Evolutionary conservation across 2,329 filamentous ascomycete species (phyloP).

Genomic region (Moelleriella libera): DNA sequence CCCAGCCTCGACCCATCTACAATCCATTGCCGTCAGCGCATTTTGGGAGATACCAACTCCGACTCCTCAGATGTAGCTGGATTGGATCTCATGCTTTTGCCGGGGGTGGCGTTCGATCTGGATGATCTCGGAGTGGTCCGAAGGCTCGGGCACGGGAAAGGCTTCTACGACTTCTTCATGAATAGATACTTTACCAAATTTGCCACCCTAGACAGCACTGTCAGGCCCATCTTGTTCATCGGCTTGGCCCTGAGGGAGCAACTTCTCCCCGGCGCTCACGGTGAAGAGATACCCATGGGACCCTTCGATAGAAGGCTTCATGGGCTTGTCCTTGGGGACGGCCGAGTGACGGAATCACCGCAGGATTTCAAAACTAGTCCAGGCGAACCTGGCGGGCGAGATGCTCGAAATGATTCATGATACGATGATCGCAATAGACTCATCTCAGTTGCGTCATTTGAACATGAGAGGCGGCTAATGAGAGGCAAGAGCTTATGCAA

Average conservation of each 20-base stretch:
- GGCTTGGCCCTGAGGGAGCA: conserved; percentile 82
- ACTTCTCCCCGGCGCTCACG: conserved; percentile 45
- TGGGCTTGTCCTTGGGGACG: conserved; percentile 60
- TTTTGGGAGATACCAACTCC: conserved; percentile 48
- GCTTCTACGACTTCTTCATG: conserved; percentile 93
- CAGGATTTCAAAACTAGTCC: neutral
- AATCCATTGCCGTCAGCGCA: conserved; percentile 52
- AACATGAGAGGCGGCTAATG: too few species aligned
- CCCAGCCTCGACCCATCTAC: conserved; percentile 63
- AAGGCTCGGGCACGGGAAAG: conserved; percentile 84
- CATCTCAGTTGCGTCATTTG: too few species aligned
- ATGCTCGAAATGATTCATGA: neutral
- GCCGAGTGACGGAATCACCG: conserved; percentile 30
- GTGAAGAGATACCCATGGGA: conserved; percentile 57
- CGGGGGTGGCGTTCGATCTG: conserved; percentile 80
- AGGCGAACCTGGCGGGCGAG: neutral
- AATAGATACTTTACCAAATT: conserved; percentile 48
- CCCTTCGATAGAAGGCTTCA: conserved; percentile 69
- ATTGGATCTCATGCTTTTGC: conserved; percentile 80
- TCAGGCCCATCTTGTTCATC: conserved; percentile 37
- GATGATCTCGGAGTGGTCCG: conserved; percentile 42
- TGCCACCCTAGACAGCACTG: conserved; percentile 17
- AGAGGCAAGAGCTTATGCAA: too few species aligned
- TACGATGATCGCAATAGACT: too few species aligned
- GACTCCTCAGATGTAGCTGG: conserved; percentile 27